Percentiles rank a stretch among this genome's conserved stretches.
Conservation (phyloP, 2,329 filamentous ascomycete species). For the Lasiodiplodia citricola region DNA sequence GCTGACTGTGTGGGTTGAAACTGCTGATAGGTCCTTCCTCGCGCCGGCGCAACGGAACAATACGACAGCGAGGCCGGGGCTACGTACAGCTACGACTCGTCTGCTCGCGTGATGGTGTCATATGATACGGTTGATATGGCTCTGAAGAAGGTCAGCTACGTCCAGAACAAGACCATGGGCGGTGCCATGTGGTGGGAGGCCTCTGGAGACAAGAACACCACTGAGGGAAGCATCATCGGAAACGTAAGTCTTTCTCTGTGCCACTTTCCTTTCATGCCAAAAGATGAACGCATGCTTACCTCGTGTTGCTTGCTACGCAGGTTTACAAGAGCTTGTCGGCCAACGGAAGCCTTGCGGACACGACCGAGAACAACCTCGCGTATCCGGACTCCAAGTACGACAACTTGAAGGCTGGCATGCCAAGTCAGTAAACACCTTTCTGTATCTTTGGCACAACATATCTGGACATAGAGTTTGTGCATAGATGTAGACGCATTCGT, state of each 20-base stretch:
- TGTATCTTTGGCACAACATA: neutral
- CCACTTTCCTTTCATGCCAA: neutral
- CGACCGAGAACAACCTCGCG: constrained; percentile 52
- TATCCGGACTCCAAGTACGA: constrained; percentile 62
- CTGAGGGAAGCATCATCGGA: constrained; percentile 66
- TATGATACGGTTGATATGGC: constrained; percentile 75
- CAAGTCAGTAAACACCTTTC: constrained; percentile 33
- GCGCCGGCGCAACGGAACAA: constrained; percentile 66
- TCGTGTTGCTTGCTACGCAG: constrained; percentile 27
- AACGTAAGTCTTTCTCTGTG: constrained; percentile 36
- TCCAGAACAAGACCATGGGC: constrained; percentile 68
- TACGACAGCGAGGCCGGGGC: constrained; percentile 70
- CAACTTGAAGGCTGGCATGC: constrained; percentile 55
- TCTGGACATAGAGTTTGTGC: neutral
- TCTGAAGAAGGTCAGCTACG: constrained; percentile 71
- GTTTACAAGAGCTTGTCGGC: constrained; percentile 47
- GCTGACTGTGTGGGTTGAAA: neutral
- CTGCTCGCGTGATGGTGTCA: constrained; percentile 70
- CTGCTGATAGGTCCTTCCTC: constrained; percentile 64
- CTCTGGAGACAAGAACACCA: constrained; percentile 73
- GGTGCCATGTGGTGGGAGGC: constrained; percentile 99
- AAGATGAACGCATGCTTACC: neutral
- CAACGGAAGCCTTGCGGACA: constrained; percentile 51
- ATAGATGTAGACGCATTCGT: neutral
- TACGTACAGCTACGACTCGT: constrained; percentile 76